Conservation (phyloP, 768 basidiomycete species). For the Psilocybe sp. region DNA sequence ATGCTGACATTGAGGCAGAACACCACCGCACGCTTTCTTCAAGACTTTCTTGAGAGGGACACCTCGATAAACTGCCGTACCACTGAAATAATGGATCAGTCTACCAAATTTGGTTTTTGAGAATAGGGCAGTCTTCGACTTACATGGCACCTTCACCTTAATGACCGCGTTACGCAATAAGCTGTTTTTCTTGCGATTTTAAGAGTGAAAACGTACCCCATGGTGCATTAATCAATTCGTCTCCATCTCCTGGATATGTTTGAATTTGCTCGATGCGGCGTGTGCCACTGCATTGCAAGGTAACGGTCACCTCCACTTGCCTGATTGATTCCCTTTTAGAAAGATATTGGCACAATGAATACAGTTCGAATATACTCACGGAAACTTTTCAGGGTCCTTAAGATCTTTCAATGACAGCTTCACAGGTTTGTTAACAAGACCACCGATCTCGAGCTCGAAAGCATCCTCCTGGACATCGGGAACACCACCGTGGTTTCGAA, state of each 20-base stretch:
- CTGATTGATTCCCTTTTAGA: no score
- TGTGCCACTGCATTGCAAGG: conserved; percentile 13
- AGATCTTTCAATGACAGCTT: conserved; percentile 11
- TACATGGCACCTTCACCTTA: conserved; percentile 12
- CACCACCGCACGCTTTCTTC: conserved; percentile 12
- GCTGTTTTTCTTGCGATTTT: background rate
- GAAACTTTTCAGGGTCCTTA: conserved; percentile 11
- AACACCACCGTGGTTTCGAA: conserved; percentile 14
- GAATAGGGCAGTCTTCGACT: background rate
- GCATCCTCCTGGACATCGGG: conserved; percentile 9
- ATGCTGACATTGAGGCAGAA: conserved; percentile 9
- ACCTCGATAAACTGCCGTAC: conserved; percentile 13
- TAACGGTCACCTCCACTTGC: conserved; percentile 10
- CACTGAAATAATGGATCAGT: background rate
- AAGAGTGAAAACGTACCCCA: conserved; percentile 2
- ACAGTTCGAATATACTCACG: background rate
- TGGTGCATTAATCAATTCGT: conserved; percentile 15
- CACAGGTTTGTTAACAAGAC: conserved; percentile 12
- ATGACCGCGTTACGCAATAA: background rate
- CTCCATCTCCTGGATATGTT: conserved; percentile 13
- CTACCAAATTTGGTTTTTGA: background rate
- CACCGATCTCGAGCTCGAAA: conserved; percentile 12
- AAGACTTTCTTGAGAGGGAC: conserved; percentile 14
- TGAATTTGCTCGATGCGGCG: conserved; percentile 14
- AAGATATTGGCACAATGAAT: no score